These are phyloP conservation scores for Wickerhamomyces sydowiorum DNA, from an alignment of 805 yeast genomes.

Conservation along the genomic window DNA sequence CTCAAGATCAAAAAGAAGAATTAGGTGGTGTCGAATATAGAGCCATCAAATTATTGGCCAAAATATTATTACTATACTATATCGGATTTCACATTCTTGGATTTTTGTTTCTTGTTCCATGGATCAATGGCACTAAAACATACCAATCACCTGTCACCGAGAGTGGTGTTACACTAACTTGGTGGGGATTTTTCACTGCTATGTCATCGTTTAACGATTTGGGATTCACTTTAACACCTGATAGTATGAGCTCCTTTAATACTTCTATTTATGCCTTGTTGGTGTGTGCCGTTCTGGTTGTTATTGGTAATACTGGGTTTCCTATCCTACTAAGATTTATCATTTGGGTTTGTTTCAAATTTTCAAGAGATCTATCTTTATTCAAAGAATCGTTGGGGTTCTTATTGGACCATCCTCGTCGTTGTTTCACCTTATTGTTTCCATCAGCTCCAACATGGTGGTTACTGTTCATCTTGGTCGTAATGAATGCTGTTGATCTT, in stretches of 20 bases:
- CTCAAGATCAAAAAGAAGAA: slow-evolving; percentile 84
- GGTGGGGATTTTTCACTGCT: slow-evolving; percentile 93
- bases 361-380: slow-evolving; percentile 60
- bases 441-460: slow-evolving; percentile 96
- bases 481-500: slow-evolving; percentile 72
- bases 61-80: slow-evolving; percentile 60
- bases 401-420: slow-evolving; percentile 89
- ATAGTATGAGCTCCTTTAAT: slow-evolving; percentile 69
- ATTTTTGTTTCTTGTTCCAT: slow-evolving; percentile 51
- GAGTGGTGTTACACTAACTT: slow-evolving; percentile 65
- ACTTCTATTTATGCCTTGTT: slow-evolving; percentile 61
- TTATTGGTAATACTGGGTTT: slow-evolving; percentile 93
- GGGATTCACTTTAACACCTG: slow-evolving; percentile 77
- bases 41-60: slow-evolving; percentile 71
- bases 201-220: slow-evolving; percentile 79
- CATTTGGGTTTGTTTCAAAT: slow-evolving; percentile 72
- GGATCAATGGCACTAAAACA: slow-evolving; percentile 39
- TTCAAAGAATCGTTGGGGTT: slow-evolving; percentile 76
- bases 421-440: slow-evolving; percentile 89
- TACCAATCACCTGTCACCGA: slow-evolving; percentile 40
- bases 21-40: slow-evolving; percentile 97
- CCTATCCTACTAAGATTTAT: slow-evolving; percentile 78
- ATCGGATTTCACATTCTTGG: slow-evolving; percentile 67
- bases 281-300: slow-evolving; percentile 61
- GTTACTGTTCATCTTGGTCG: slow-evolving; percentile 70